Percentiles rank a stretch among this genome's conserved stretches.
These are phyloP conservation scores for Aureobasidium zeae DNA, from an alignment of 2,329 filamentous ascomycete genomes.

Conservation along the genomic window DNA sequence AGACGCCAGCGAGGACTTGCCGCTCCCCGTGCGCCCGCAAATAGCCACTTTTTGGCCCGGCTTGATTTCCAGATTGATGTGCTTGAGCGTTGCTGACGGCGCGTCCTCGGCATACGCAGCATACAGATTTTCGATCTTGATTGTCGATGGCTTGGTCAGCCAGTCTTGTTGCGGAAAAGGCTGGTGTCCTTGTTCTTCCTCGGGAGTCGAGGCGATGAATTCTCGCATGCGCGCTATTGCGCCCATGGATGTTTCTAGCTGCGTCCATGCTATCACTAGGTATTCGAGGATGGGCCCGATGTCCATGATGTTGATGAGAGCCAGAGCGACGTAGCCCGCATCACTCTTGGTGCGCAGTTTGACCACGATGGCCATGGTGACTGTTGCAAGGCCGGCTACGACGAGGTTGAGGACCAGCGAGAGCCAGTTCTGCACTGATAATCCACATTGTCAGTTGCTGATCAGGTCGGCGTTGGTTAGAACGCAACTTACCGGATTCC, in stretches of 20 bases:
- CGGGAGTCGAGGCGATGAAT: conserved; percentile 39
- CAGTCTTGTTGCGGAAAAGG: conserved; percentile 61
- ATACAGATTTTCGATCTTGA: conserved; percentile 60
- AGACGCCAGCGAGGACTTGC: conserved; percentile 43
- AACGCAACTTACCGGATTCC: conserved; percentile 23
- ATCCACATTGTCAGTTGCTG: background rate
- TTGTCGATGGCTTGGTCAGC: conserved; percentile 62
- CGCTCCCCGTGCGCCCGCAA: conserved; percentile 47
- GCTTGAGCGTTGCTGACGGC: conserved; percentile 35
- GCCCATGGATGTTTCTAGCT: conserved; percentile 49
- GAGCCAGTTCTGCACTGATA: conserved; percentile 36
- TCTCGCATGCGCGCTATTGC: conserved; percentile 47
- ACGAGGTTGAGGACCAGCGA: conserved; percentile 34
- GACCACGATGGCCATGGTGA: conserved; percentile 28
- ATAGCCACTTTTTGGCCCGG: conserved; percentile 43
- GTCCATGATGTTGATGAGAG: conserved; percentile 44
- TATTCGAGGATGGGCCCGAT: conserved; percentile 45
- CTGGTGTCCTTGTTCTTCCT: conserved; percentile 48
- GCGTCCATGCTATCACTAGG: conserved; percentile 46
- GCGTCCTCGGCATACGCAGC: conserved; percentile 21
- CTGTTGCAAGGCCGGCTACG: conserved; percentile 27
- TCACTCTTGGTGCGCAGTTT: conserved; percentile 35
- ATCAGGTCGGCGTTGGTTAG: background rate
- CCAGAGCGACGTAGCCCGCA: conserved; percentile 44
- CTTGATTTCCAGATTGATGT: conserved; percentile 39